Percentiles rank a stretch among this genome's conserved stretches.
Conservation (phyloP, 352 stramenopile species). For the Phytophthora cryptogea region DNA sequence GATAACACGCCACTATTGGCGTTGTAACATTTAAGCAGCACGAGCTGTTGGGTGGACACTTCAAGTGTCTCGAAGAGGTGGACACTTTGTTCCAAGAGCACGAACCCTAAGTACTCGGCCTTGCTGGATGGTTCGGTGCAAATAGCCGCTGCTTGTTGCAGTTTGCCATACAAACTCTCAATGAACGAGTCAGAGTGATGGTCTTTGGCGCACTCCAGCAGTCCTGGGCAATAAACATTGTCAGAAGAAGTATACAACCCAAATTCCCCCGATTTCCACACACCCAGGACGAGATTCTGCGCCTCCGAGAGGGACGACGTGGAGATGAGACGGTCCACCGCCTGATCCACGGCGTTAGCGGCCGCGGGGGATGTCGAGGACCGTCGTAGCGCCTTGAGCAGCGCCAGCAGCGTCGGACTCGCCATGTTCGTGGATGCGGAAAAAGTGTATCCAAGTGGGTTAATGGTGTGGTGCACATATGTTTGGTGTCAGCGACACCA, state of each 20-base stretch:
- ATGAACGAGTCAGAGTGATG: slow-evolving; percentile 6
- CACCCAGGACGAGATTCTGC: slow-evolving; percentile 40
- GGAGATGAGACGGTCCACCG: slow-evolving; percentile 30
- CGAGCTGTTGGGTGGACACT: slow-evolving; percentile 4
- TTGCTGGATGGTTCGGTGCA: slow-evolving; percentile 52
- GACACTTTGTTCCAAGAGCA: slow-evolving; percentile 40
- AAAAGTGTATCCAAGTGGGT: slow-evolving; percentile 7
- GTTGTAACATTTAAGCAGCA: slow-evolving; percentile 44
- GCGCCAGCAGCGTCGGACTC: slow-evolving; percentile 2
- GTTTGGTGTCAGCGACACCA: neutral
- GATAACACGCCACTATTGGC: slow-evolving; percentile 43
- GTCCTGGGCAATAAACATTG: slow-evolving; percentile 12
- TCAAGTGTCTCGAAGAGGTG: slow-evolving; percentile 11
- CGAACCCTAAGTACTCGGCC: slow-evolving; percentile 52
- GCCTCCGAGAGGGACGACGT: slow-evolving; percentile 24
- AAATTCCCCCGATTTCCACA: slow-evolving; percentile 3
- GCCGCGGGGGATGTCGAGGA: slow-evolving; percentile 9
- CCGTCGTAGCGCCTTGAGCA: slow-evolving; percentile 34
- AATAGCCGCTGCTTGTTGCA: slow-evolving; percentile 50
- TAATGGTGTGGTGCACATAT: neutral
- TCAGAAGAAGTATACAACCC: neutral
- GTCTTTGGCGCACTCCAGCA: slow-evolving; percentile 19
- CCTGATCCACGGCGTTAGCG: slow-evolving; percentile 21
- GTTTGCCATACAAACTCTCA: slow-evolving; percentile 19
- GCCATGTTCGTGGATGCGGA: slow-evolving; percentile 2